Evolutionary conservation across 2,329 filamentous ascomycete genomes (phyloP).

Genomic region (Penicillium sp.): DNA sequence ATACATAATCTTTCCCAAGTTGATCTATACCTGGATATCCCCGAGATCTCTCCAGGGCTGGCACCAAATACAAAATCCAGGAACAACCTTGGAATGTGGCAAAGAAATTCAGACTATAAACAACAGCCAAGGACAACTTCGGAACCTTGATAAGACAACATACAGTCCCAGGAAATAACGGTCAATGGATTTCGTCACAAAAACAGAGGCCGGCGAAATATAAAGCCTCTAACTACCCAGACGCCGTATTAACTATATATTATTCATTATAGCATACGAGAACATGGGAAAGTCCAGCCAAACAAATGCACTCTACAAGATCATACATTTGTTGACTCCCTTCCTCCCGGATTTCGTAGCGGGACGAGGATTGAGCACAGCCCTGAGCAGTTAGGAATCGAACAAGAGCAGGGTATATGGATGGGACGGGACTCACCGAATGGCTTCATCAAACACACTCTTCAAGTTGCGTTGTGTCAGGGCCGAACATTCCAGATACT

Average conservation of each 20-base stretch:
- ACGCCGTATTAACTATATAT: slow-evolving; percentile 44
- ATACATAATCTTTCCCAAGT: too few species aligned
- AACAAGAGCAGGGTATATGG: neutral
- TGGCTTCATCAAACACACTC: slow-evolving; percentile 98
- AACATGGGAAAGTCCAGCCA: slow-evolving; percentile 21
- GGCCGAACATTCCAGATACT: slow-evolving; percentile 97
- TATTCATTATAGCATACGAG: slow-evolving; percentile 36
- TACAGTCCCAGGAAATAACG: slow-evolving; percentile 18
- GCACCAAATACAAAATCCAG: neutral
- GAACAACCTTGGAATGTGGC: slow-evolving; percentile 1
- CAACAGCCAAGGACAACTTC: slow-evolving; percentile 10
- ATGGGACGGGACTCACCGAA: slow-evolving; percentile 67
- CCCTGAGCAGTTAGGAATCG: slow-evolving; percentile 32
- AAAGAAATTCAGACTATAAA: slow-evolving; percentile 5
- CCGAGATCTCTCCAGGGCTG: neutral
- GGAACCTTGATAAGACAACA: slow-evolving; percentile 9
- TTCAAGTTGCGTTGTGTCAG: slow-evolving; percentile 96
- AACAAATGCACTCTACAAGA: slow-evolving; percentile 39
- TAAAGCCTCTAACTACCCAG: slow-evolving; percentile 31
- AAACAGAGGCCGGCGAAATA: slow-evolving; percentile 18
- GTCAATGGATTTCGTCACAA: slow-evolving; percentile 31
- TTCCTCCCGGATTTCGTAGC: slow-evolving; percentile 46
- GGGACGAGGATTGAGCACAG: slow-evolving; percentile 52
- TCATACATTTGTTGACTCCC: slow-evolving; percentile 45
- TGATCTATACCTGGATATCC: too few species aligned